These are phyloP conservation scores for Aspergillus persii DNA, from an alignment of 2,329 filamentous ascomycete genomes.

Conservation along the genomic window DNA sequence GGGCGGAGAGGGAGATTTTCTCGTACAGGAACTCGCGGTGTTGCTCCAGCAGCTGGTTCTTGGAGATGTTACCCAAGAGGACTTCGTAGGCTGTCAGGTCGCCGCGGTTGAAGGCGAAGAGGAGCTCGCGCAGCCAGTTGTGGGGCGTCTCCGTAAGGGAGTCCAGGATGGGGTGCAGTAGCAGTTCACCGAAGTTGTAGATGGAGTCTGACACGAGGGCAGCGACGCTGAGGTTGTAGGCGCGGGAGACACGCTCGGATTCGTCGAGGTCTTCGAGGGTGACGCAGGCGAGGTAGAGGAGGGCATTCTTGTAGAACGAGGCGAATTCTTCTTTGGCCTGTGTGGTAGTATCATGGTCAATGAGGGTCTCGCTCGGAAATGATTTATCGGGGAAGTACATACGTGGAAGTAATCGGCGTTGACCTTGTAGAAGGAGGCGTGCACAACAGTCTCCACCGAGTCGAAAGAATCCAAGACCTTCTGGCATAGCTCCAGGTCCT, in stretches of 20 bases:
- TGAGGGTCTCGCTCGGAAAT: not conserved
- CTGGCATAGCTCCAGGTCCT: slow-evolving; percentile 84
- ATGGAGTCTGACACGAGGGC: slow-evolving; percentile 91
- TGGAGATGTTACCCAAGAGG: slow-evolving; percentile 74
- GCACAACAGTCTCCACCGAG: slow-evolving; percentile 90
- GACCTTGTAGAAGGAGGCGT: slow-evolving; percentile 93
- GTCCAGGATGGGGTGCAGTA: slow-evolving; percentile 93
- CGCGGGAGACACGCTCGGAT: slow-evolving; percentile 74
- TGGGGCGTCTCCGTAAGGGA: slow-evolving; percentile 72
- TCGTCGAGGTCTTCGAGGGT: slow-evolving; percentile 72
- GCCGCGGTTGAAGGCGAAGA: slow-evolving; percentile 96
- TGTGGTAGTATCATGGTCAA: slow-evolving; percentile 9
- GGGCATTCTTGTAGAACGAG: slow-evolving; percentile 94
- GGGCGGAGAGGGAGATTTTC: slow-evolving; percentile 94
- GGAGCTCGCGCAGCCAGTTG: slow-evolving; percentile 88
- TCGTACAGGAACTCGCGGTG: slow-evolving; percentile 85
- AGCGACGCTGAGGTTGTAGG: slow-evolving; percentile 89
- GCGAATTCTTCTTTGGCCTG: slow-evolving; percentile 85
- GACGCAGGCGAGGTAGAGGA: slow-evolving; percentile 96
- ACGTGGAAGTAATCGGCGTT: slow-evolving; percentile 93
- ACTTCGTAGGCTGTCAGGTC: slow-evolving; percentile 85
- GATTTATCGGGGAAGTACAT: slow-evolving; percentile 16
- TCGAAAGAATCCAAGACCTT: slow-evolving; percentile 87
- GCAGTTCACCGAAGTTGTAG: slow-evolving; percentile 99
- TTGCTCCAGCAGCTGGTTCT: slow-evolving; percentile 74